Evolutionary conservation across 148 eudicot species (phyloP).

Genomic region (Fagopyrum homotropicum): DNA sequence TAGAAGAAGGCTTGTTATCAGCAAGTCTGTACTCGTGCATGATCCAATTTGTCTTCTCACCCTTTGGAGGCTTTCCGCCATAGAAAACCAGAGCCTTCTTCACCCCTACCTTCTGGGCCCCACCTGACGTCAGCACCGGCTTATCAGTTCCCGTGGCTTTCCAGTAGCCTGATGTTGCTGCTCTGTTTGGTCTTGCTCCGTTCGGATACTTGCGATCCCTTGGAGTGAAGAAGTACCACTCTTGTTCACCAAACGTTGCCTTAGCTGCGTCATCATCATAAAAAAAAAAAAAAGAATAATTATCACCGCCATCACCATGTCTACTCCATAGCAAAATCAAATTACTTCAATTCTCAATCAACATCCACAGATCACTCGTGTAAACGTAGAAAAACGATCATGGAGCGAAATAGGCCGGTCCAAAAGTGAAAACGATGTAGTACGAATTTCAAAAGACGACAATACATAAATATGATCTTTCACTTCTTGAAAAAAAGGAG

Average conservation of each 20-base stretch:
- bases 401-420: not conserved
- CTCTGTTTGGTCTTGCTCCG: slow-evolving; percentile 57
- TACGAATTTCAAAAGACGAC: too few relatives aligned
- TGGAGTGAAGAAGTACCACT: slow-evolving; percentile 67
- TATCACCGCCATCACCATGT: not conserved
- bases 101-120: slow-evolving; percentile 45
- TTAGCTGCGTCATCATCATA: slow-evolving; percentile 24
- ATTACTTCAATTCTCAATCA: not conserved
- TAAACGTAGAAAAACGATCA: too few relatives aligned
- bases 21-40: slow-evolving; percentile 48
- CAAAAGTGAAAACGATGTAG: too few relatives aligned
- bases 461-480: too few relatives aligned
- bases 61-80: slow-evolving; percentile 52
- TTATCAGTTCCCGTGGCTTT: slow-evolving; percentile 62
- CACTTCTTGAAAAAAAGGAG: too few relatives aligned
- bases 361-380: too few relatives aligned
- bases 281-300: not conserved
- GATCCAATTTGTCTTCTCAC: slow-evolving; percentile 48
- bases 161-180: slow-evolving; percentile 66
- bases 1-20: slow-evolving; percentile 22
- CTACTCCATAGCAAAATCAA: too few relatives aligned
- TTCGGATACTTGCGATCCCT: slow-evolving; percentile 60
- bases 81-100: slow-evolving; percentile 50
- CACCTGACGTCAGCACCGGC: slow-evolving; percentile 31
- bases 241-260: slow-evolving; percentile 54